phyloP scores from a whole-genome alignment of 78 protist genomes.

The Monocercomonoides exilis region DNA sequence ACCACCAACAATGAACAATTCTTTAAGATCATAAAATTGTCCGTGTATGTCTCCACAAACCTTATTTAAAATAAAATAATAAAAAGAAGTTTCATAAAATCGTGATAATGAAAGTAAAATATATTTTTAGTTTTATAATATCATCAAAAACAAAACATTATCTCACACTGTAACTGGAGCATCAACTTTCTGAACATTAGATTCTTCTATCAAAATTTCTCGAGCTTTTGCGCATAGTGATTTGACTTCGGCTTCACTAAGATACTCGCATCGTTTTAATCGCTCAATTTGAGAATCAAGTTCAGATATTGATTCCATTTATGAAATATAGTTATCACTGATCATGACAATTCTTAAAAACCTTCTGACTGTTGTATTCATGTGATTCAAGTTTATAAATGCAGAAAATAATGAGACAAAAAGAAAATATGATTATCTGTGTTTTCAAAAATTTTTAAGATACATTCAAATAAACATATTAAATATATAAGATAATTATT shows the following conservation, averaged over 20 bases:
- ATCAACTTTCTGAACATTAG: slow-evolving; percentile 88
- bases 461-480: too few species aligned
- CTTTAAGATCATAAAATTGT: slow-evolving; percentile 93
- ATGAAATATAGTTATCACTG: too few species aligned
- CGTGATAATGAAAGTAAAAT: not conserved
- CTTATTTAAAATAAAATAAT: slow-evolving; percentile 24
- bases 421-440: too few species aligned
- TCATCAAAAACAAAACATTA: not conserved
- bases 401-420: too few species aligned
- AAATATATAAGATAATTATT: too few species aligned
- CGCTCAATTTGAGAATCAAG: slow-evolving; percentile 84
- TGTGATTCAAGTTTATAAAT: too few species aligned
- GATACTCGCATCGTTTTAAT: slow-evolving; percentile 73
- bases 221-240: slow-evolving; percentile 88
- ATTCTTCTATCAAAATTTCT: slow-evolving; percentile 90
- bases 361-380: too few species aligned
- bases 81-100: not conserved
- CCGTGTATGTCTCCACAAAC: slow-evolving; percentile 99
- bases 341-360: too few species aligned
- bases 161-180: slow-evolving; percentile 89
- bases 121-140: not conserved
- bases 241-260: slow-evolving; percentile 87
- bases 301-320: slow-evolving; percentile 27
- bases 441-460: too few species aligned
- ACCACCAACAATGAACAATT: slow-evolving; percentile 91